Conservation (phyloP, 371 early-diverging fungal genomes). For the Apophysomyces sp. region DNA sequence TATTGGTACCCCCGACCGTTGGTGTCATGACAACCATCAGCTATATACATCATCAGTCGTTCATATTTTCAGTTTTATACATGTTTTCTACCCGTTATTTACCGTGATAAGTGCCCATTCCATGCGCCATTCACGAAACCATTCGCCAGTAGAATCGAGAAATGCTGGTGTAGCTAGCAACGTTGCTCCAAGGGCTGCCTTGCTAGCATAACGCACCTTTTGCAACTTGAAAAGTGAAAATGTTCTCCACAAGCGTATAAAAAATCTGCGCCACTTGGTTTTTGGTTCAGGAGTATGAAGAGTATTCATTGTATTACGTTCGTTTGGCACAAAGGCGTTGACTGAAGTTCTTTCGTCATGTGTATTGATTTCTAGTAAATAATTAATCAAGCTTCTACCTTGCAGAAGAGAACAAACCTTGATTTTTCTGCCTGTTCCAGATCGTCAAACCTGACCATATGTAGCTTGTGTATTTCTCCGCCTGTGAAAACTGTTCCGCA, state of each 20-base stretch:
- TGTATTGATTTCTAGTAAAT: background rate
- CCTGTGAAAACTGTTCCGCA: conserved; percentile 37
- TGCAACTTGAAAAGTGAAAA: conserved; percentile 60
- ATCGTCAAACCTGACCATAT: conserved; percentile 8
- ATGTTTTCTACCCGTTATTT: conserved; percentile 3
- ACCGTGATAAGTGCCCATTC: conserved; percentile 85
- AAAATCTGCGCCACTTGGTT: conserved; percentile 49
- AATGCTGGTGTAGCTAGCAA: conserved; percentile 69
- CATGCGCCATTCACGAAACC: conserved; percentile 67
- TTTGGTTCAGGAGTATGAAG: conserved; percentile 69
- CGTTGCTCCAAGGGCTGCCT: conserved; percentile 62
- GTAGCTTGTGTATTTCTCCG: conserved; percentile 3
- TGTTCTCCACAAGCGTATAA: conserved; percentile 60
- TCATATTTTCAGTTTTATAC: background rate
- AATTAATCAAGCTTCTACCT: background rate
- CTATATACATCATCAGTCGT: conserved; percentile 9
- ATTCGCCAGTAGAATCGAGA: conserved; percentile 52
- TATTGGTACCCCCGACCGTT: conserved; percentile 82
- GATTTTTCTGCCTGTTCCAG: background rate
- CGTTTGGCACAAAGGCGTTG: conserved; percentile 41
- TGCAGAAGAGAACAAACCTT: background rate
- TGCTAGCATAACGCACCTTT: conserved; percentile 71
- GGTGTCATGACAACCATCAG: conserved; percentile 85
- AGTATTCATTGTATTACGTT: conserved; percentile 53
- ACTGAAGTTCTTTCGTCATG: conserved; percentile 2